Base-by-base conservation (phyloP, 2,329 filamentous ascomycete genomes). In the Fonsecaea monophora region DNA sequence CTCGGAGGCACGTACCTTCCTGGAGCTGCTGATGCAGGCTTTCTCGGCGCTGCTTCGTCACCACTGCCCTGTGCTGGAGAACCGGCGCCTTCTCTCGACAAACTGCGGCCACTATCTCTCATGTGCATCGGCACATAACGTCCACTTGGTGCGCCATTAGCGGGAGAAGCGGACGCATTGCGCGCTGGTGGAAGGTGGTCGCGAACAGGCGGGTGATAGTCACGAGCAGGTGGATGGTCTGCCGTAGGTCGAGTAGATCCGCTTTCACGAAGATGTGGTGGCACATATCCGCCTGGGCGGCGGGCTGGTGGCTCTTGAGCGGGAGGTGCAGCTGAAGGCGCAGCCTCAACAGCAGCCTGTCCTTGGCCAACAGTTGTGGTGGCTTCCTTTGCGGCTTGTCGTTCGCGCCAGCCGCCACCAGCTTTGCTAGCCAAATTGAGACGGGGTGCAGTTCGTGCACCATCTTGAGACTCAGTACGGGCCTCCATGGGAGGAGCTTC, bases 341-440 rank as follows among this genome's bases (percentile, higher is more conserved):
- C 57, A 21, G 60, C 60, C 34, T 68, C 62, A 18, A 66, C 12
- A 60, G 68, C 13, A 35, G 34, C 45, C 9, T 15, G 32, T 35
- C 58, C 37, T 37, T 54, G 62, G 25, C 62, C 66, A 50, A 45
- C 30, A 15, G 53, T 54, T 15, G 34, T 62, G 21, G 58, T 57
- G 30, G 76, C 71, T 64, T 79, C 78, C 78, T 82, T 87, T 59
- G 83, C 82, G 35, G 84, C 84, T 75, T 86, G 78, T 60, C 86
- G 82, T 18, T 89, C 87, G 79, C 87, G 86, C 87, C 87, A 90
- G 74, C 81, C 54, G 7, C 60, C 83, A 62, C 81, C 75, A 73
- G 85, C 83, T 70, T 78, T 80, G 69, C 84, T 81, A 61, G 81
- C 78, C 66, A 89, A 79, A 65, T 82, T 80, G 70, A 89, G 80